A percentile compares a stretch with the other conserved stretches of the same genome.
Evolutionary conservation across 495 filamentous ascomycete genomes (phyloP).

Genomic region (Haplographium delicatum): DNA sequence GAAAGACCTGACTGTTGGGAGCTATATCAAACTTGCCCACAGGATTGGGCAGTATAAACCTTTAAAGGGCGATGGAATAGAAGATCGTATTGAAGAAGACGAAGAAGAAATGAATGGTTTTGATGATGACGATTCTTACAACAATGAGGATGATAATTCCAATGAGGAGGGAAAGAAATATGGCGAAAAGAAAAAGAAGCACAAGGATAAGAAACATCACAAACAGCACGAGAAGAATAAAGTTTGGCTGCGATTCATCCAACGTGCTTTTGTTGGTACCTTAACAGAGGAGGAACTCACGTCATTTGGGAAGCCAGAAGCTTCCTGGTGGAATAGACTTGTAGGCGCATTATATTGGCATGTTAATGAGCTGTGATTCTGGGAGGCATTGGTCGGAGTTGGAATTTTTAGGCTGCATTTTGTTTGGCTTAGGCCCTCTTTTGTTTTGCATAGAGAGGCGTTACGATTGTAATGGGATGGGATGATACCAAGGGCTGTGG

Average conservation of each 20-base stretch:
- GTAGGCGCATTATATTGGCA: no score
- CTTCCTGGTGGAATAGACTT: no score
- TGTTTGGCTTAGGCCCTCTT: no score
- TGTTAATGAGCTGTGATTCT: no score
- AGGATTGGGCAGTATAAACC: conserved; percentile 60
- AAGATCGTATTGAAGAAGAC: conserved; percentile 19
- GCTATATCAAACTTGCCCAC: conserved; percentile 69
- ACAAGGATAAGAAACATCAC: conserved; percentile 23
- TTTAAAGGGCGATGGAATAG: conserved; percentile 22
- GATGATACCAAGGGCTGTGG: no score
- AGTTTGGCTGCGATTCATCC: conserved; percentile 26
- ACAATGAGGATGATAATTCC: conserved; percentile 9
- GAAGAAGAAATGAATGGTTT: conserved; percentile 2
- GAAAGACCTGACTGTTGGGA: conserved; percentile 80
- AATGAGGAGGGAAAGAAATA: conserved; percentile 11
- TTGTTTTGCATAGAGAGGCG: no score
- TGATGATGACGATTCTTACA: conserved; percentile 6
- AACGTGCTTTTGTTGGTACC: conserved; percentile 25
- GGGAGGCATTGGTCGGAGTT: no score
- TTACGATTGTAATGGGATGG: no score
- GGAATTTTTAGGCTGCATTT: no score
- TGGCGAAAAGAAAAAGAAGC: conserved; percentile 22
- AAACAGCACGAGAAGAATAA: conserved; percentile 25
- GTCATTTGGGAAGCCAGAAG: conserved; percentile 2
- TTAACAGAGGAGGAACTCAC: conserved; percentile 22